These are phyloP conservation scores for Castanopsis chinensis DNA, from an alignment of 306 rosid genomes.

Conservation along the genomic window DNA sequence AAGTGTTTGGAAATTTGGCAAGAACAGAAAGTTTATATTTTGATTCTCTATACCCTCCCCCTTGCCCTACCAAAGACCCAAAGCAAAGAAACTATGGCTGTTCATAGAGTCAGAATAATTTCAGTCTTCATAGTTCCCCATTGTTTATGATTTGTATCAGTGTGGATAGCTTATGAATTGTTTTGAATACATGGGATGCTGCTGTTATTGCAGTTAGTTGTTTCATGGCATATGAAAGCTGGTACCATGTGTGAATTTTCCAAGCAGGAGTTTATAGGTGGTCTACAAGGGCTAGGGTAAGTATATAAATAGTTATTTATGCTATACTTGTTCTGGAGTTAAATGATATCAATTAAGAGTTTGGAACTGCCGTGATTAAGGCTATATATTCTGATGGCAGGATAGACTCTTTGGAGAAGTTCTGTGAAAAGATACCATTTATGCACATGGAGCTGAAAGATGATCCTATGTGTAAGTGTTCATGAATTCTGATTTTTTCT, in stretches of 20 bases:
- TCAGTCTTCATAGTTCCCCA: too few species aligned
- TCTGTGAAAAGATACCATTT: conserved; percentile 80
- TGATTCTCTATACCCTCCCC: too few species aligned
- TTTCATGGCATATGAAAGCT: conserved; percentile 99
- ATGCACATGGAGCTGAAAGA: conserved; percentile 94
- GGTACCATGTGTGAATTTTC: conserved; percentile 98
- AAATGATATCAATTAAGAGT: conserved; percentile 1
- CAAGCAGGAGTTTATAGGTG: conserved; percentile 85
- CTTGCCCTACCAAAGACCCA: too few species aligned
- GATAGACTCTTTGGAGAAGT: conserved; percentile 91
- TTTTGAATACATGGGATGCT: conserved; percentile 17
- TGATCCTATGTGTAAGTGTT: conserved; percentile 59
- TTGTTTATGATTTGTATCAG: background rate
- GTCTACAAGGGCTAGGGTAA: conserved; percentile 90
- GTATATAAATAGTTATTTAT: background rate
- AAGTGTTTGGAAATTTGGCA: background rate
- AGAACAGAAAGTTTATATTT: too few species aligned
- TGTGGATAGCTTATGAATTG: background rate
- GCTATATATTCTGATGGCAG: conserved; percentile 49
- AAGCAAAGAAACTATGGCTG: too few species aligned
- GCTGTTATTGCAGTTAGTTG: conserved; percentile 72
- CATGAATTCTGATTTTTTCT: background rate
- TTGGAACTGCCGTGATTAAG: conserved; percentile 9
- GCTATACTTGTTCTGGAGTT: background rate
- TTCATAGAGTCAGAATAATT: too few species aligned